Evolutionary conservation across 805 yeast genomes (phyloP).

Genomic region (Scheffersomyces lignosus): DNA sequence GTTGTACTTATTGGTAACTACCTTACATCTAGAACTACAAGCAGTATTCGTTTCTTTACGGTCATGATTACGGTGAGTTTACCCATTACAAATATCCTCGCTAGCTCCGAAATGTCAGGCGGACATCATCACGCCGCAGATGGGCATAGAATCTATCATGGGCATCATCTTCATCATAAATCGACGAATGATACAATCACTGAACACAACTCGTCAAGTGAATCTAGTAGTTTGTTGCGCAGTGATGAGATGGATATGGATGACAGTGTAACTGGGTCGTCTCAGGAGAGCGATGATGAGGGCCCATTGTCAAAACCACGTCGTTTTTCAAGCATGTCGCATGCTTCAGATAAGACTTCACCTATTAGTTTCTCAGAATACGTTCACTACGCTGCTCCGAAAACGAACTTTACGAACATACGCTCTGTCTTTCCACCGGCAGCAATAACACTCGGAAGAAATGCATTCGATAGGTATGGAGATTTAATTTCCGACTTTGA

Average conservation of each 20-base stretch:
- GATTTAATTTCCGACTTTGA: slow-evolving; percentile 69
- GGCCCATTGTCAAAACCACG: slow-evolving; percentile 21
- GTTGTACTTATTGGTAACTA: slow-evolving; percentile 59
- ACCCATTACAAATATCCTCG: slow-evolving; percentile 53
- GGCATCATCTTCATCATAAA: not conserved
- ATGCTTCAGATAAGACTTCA: slow-evolving; percentile 18
- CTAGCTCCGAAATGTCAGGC: slow-evolving; percentile 42
- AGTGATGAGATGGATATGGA: slow-evolving; percentile 10
- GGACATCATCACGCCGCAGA: slow-evolving; percentile 21
- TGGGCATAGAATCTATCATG: slow-evolving; percentile 14
- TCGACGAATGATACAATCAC: not conserved
- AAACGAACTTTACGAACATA: slow-evolving; percentile 62
- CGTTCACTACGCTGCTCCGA: slow-evolving; percentile 75
- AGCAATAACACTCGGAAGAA: slow-evolving; percentile 76
- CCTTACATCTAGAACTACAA: slow-evolving; percentile 44
- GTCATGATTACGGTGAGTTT: slow-evolving; percentile 51
- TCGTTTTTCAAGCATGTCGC: slow-evolving; percentile 19
- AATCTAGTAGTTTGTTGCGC: slow-evolving; percentile 10
- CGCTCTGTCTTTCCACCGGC: slow-evolving; percentile 73
- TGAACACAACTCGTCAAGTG: slow-evolving; percentile 4
- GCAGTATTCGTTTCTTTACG: slow-evolving; percentile 49
- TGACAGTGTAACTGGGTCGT: slow-evolving; percentile 2
- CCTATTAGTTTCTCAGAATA: slow-evolving; percentile 61
- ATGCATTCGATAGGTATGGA: slow-evolving; percentile 68
- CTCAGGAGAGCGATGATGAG: slow-evolving; percentile 8